Percentiles rank a stretch among this genome's conserved stretches.
phyloP scores from a whole-genome alignment of 2,329 filamentous ascomycete genomes.

The Orbilia ellipsospora region DNA sequence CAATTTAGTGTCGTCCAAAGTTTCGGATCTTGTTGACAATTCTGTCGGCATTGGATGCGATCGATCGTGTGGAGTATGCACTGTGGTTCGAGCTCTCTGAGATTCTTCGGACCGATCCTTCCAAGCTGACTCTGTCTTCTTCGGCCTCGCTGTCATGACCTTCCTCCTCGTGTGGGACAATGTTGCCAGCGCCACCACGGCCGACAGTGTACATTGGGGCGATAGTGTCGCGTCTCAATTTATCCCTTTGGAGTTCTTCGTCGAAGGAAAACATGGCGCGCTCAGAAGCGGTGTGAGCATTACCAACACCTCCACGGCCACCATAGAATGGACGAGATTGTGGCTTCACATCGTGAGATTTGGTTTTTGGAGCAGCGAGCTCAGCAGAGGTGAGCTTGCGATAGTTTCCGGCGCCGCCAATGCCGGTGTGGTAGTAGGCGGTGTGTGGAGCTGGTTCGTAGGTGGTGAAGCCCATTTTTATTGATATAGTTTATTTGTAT shows the following conservation, averaged over 20 bases:
- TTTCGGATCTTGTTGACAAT: constrained; percentile 53
- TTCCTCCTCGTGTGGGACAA: constrained; percentile 59
- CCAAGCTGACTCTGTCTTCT: constrained; percentile 46
- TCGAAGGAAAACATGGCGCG: constrained; percentile 74
- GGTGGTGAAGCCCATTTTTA: constrained; percentile 64
- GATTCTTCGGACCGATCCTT: constrained; percentile 43
- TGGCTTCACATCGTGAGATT: constrained; percentile 63
- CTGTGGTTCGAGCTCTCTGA: constrained; percentile 47
- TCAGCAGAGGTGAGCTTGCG: constrained; percentile 68
- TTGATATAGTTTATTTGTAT: constrained; percentile 43
- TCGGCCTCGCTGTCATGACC: constrained; percentile 47
- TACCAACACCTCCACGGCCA: constrained; percentile 75
- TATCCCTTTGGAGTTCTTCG: constrained; percentile 72
- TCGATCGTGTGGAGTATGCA: constrained; percentile 39
- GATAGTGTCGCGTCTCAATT: constrained; percentile 67
- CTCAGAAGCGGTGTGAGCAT: constrained; percentile 68
- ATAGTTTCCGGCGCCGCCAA: constrained; percentile 68
- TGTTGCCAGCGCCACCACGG: constrained; percentile 74
- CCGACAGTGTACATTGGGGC: constrained; percentile 71
- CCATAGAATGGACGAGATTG: constrained; percentile 70
- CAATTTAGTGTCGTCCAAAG: constrained; percentile 45
- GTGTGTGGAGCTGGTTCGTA: constrained; percentile 66
- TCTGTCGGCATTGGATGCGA: constrained; percentile 49
- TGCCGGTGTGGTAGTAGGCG: constrained; percentile 66
- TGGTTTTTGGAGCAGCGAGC: constrained; percentile 65